Evolutionary conservation across 768 basidiomycete genomes (phyloP), one percentile per base, ranked within the genome.

Genomic region (Filobasidium wieringae): DNA sequence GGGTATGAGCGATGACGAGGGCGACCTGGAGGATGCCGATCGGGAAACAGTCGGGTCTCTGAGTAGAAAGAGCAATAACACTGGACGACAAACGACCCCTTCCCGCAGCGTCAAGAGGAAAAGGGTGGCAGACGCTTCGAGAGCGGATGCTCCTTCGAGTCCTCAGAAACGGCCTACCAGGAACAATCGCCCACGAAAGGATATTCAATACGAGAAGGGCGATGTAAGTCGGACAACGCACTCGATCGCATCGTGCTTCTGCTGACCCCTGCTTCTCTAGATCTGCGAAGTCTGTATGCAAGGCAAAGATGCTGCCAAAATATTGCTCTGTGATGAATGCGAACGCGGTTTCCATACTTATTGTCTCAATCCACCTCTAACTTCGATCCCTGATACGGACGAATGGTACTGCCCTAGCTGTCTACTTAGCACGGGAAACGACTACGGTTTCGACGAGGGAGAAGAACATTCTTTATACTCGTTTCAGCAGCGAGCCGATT

Each of bases 401-500:
- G 85, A 93, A 63, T 99, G 93, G 93, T 96, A 83, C 70, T 99
- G 95, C 72, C 86, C 86, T 65, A 83, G 84, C 2, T 99, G 95
- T 70, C 78, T 99, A 22, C 80, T 90, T 37, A 85, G 84, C 36
- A 92, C 88, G 0, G 92, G 93, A 11, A 87, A 87, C 52, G 95
- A 96, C 74, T 99, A 88, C 66, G 95, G 95, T 32, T 99, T 97
- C 67, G 95, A 96, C 66, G 92, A 96, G 68, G 95, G 95, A 37
- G 86, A 96, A 74, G 93, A 97, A 64, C 95, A 99, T 72, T 83
- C 83, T 60, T 79, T 99, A 36, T 80, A 86, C 27, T 89, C 83
- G 67, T 97, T 97, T 75, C 89, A 91, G 66, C 86, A 85, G 43
- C 82, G 92, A 33, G 95, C 95, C 68, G 78, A 79, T 24, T 88